These are phyloP conservation scores for Kazachstania bromeliacearum DNA, from an alignment of 805 yeast species.

Conservation along the genomic window DNA sequence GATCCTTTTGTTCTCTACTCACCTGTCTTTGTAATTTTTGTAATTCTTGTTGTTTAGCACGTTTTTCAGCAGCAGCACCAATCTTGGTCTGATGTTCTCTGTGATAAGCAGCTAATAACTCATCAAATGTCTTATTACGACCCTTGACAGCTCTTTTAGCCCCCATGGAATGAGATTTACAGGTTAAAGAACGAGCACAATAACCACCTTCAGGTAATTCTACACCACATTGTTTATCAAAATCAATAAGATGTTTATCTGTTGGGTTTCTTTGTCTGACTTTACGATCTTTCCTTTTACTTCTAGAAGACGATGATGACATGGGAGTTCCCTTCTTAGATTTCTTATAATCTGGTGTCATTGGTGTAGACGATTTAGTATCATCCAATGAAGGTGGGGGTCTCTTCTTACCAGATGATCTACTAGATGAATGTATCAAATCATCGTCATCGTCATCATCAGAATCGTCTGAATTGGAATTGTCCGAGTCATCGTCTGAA, in stretches of 20 bases:
- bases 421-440: neutral
- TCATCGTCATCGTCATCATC: neutral
- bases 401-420: constrained; percentile 6
- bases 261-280: constrained; percentile 48
- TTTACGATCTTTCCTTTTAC: constrained; percentile 32
- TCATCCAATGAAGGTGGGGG: constrained; percentile 7
- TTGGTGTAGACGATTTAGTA: constrained; percentile 3
- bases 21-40: constrained; percentile 23
- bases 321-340: constrained; percentile 5
- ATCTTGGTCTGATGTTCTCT: constrained; percentile 84
- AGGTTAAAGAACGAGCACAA: constrained; percentile 91
- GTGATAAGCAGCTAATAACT: constrained; percentile 79
- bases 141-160: constrained; percentile 94
- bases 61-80: constrained; percentile 72
- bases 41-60: constrained; percentile 54
- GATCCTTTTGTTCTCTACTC: constrained; percentile 23
- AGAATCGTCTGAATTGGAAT: constrained; percentile 2
- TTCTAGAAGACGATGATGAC: constrained; percentile 4
- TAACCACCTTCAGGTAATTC: constrained; percentile 87
- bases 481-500: constrained; percentile 3
- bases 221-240: constrained; percentile 93
- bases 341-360: constrained; percentile 2
- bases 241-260: constrained; percentile 69
- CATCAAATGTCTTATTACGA: constrained; percentile 86
- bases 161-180: constrained; percentile 98